A percentile compares a stretch with the other conserved stretches of the same genome.
These are phyloP conservation scores for Aspergillus hiratsukae DNA, from an alignment of 2,329 filamentous ascomycete species.

Conservation along the genomic window DNA sequence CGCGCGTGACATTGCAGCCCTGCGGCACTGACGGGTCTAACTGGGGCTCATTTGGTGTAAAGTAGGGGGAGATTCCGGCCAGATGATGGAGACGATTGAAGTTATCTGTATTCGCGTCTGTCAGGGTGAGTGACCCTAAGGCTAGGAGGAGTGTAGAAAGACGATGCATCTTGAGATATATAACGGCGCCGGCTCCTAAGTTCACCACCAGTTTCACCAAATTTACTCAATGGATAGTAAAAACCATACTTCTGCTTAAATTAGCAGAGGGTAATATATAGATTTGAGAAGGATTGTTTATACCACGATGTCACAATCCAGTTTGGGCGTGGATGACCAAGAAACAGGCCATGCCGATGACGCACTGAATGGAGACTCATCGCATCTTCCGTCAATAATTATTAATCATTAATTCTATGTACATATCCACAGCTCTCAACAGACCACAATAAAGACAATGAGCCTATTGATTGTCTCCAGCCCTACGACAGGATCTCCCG, in stretches of 20 bases:
- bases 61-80: slow-evolving; percentile 55
- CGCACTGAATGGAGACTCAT: neutral
- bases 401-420: neutral
- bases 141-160: neutral
- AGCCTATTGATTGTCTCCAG: too few species aligned
- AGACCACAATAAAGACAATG: too few species aligned
- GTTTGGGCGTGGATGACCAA: neutral
- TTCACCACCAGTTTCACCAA: neutral
- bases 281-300: neutral
- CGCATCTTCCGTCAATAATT: neutral
- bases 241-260: too few species aligned
- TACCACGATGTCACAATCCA: neutral
- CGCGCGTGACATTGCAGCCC: slow-evolving; percentile 49
- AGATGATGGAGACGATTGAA: slow-evolving; percentile 55
- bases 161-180: neutral
- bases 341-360: neutral
- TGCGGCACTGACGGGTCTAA: slow-evolving; percentile 43
- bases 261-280: neutral
- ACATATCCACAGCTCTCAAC: too few species aligned
- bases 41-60: slow-evolving; percentile 50
- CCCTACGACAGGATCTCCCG: too few species aligned
- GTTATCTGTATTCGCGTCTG: slow-evolving; percentile 1
- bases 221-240: neutral
- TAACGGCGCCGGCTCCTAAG: neutral
- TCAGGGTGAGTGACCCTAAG: neutral